Percentiles rank a stretch among this genome's conserved stretches.
Evolutionary conservation across 257 asterid species (phyloP).

Genomic region (Solanum commersonii): DNA sequence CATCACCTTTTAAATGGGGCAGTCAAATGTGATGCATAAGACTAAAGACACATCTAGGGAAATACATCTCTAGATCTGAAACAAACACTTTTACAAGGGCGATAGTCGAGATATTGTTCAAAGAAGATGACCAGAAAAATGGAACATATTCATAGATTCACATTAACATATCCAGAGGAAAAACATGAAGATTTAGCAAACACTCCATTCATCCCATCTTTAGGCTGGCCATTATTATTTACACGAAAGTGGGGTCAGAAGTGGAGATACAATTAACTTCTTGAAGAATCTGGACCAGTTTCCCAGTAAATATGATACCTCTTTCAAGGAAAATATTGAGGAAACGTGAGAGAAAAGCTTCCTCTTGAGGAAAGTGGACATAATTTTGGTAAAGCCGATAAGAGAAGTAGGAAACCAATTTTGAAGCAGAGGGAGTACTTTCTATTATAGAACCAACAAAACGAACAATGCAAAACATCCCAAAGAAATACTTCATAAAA

Average conservation of each 20-base stretch:
- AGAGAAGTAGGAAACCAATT: not conserved
- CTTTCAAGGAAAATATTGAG: not conserved
- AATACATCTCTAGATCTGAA: not conserved
- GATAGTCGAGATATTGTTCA: not conserved
- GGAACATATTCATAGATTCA: not conserved
- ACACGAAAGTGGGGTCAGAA: not conserved
- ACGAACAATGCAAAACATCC: slow-evolving; percentile 26
- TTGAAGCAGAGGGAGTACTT: not conserved
- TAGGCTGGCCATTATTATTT: not conserved
- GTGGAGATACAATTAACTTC: not conserved
- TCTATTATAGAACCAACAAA: not conserved
- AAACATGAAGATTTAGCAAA: not conserved
- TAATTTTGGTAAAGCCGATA: not conserved
- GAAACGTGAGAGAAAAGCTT: not conserved
- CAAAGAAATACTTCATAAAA: slow-evolving; percentile 35
- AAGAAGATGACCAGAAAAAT: not conserved
- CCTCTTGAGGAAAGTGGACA: not conserved
- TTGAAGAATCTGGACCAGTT: not conserved
- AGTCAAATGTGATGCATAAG: not conserved
- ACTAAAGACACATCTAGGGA: not conserved
- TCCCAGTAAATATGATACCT: not conserved
- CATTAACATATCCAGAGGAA: not conserved
- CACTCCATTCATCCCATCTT: not conserved
- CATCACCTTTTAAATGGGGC: not conserved
- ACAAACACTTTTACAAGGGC: not conserved